Conservation (phyloP, 805 yeast species). For the Lipomyces starkeyi region DNA sequence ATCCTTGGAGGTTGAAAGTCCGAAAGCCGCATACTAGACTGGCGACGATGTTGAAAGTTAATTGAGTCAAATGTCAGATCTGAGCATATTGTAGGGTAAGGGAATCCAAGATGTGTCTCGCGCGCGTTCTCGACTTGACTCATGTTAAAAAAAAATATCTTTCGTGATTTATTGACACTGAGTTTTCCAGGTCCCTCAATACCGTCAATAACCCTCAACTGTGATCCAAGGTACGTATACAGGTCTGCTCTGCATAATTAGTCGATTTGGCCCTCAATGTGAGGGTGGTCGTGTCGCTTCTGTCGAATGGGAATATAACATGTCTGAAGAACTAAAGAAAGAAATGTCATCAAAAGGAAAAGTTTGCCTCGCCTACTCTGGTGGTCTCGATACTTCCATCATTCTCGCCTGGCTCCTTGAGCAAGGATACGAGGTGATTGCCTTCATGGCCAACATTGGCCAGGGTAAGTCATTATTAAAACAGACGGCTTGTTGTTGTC, state of each 20-base stretch:
- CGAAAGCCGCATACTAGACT: no score
- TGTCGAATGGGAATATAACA: not conserved
- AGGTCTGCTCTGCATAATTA: not conserved
- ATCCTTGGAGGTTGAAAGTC: no score
- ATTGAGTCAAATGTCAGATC: no score
- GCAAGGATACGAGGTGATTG: constrained; percentile 97
- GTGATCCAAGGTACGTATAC: not conserved
- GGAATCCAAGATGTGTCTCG: no score
- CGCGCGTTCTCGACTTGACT: not conserved
- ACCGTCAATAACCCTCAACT: not conserved
- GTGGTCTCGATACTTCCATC: constrained; percentile 97
- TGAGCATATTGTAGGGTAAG: no score
- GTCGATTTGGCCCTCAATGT: not conserved
- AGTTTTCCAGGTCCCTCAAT: no score
- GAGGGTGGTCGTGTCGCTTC: not conserved
- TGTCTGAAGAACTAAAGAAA: not conserved
- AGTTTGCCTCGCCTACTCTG: constrained; percentile 98
- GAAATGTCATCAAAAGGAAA: constrained; percentile 83
- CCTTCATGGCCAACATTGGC: constrained; percentile 98
- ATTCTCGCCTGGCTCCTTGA: constrained; percentile 98
- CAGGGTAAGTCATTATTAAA: constrained; percentile 54
- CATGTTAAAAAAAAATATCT: not conserved
- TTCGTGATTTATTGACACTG: no score
- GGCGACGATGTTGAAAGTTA: no score
- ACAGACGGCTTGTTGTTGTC: not conserved